Evolutionary conservation across 768 basidiomycete species (phyloP), one percentile per base, ranked within the genome.

Genomic region (Tulasnella sp.): DNA sequence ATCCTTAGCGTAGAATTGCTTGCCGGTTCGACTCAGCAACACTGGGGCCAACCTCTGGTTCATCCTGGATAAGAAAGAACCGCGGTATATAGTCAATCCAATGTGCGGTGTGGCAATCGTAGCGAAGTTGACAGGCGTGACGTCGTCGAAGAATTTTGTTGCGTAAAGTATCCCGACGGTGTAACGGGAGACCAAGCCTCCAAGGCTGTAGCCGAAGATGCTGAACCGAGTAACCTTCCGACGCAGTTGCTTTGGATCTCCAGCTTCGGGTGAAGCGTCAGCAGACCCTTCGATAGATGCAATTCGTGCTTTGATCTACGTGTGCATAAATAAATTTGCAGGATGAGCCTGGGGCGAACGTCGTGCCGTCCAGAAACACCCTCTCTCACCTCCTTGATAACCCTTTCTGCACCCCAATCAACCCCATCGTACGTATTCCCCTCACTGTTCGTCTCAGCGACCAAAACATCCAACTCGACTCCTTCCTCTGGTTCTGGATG

Each of bases 21-120:
- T 90, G 9, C 96, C 96, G 0, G 95, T 94, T 76, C 95, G 87
- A 7, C 93, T 93, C 40, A 96, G 86, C 22, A 96, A 86, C 76
- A 87, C 90, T 0, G 93, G 90, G 0, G 93, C 95, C 18, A 97
- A 83, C 28, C 85, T 87, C 1, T 88, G 87, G 14, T 88, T 83
- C 0, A 94, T 73, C 1, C 86, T 86, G 0, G 93, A 93, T 54
- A 92, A 84, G 46, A 93, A 85, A 2, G 91, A 90, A 40, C 89
- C 88, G 9, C 34, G 7, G 82, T 92, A 92, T 83, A 87, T 87
- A 4, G 91, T 91, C 8, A 95, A 88, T 20, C 95, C 95, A 58
- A 96, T 88, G 81, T 95, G 93, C 2, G 96, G 95, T 0, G 95
- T 94, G 1, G 95, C 94, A 76, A 96, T 86, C 0, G 95, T 94